These are phyloP conservation scores for Lepidium africanum DNA, from an alignment of 345 rosid genomes.

Conservation along the genomic window DNA sequence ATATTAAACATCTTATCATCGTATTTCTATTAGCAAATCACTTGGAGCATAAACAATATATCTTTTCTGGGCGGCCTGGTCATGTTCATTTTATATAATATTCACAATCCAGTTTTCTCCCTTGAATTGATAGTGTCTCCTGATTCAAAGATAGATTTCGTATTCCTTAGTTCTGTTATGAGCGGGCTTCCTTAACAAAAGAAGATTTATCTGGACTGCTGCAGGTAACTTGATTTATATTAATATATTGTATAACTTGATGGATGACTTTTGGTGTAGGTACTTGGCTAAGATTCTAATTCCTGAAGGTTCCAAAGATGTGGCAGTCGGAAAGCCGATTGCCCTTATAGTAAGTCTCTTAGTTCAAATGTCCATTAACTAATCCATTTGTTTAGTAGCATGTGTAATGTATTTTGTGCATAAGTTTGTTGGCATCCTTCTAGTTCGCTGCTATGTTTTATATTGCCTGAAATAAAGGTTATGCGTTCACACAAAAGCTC, in stretches of 20 bases:
- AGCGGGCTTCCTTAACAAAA: not conserved
- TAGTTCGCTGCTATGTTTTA: not conserved
- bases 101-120: not conserved
- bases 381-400: constrained; percentile 5
- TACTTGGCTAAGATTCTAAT: constrained; percentile 35
- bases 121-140: not conserved
- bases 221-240: not conserved
- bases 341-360: constrained; percentile 30
- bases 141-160: not conserved
- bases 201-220: constrained; percentile 7
- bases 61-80: not conserved
- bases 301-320: constrained; percentile 38
- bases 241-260: not conserved
- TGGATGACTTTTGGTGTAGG: constrained; percentile 19
- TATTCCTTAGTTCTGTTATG: constrained; percentile 7
- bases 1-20: constrained; percentile 12
- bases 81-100: constrained; percentile 1
- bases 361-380: constrained; percentile 1
- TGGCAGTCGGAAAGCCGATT: constrained; percentile 36
- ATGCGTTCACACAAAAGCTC: not conserved
- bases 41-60: not conserved
- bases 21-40: not conserved
- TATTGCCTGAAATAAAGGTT: not conserved
- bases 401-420: constrained; percentile 3
- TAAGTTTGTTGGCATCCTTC: not conserved